A percentile compares a stretch with the other conserved stretches of the same genome.
Evolutionary conservation across 1,284 basidiomycete genomes (phyloP).

Genomic region (Apiotrichum mycotoxinovorans): DNA sequence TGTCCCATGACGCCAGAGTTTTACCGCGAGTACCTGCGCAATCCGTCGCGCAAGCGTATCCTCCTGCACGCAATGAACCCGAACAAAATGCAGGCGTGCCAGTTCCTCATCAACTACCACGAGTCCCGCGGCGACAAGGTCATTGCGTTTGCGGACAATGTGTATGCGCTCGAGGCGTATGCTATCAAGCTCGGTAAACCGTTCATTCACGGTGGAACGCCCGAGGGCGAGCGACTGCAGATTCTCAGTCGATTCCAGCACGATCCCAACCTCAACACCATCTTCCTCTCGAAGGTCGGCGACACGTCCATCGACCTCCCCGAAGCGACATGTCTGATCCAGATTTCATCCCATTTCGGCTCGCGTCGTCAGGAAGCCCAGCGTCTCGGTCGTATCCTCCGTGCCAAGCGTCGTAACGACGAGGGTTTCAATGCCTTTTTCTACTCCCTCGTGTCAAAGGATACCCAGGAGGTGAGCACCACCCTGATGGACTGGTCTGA

Average conservation of each 20-base stretch:
- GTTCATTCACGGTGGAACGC: slow-evolving; percentile 95
- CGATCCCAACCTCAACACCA: slow-evolving; percentile 93
- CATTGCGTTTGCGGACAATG: slow-evolving; percentile 99
- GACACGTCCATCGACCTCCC: slow-evolving; percentile 99
- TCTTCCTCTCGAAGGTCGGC: slow-evolving; percentile 98
- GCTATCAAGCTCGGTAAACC: slow-evolving; percentile 90
- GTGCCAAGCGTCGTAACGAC: slow-evolving; percentile 96
- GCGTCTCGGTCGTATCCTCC: slow-evolving; percentile 87
- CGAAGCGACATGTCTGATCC: slow-evolving; percentile 97
- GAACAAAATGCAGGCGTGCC: slow-evolving; percentile 97
- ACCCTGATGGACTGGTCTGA: not conserved
- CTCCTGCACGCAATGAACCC: slow-evolving; percentile 99
- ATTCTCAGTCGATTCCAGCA: slow-evolving; percentile 95
- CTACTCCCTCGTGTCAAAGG: slow-evolving; percentile 97
- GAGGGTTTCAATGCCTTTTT: slow-evolving; percentile 99
- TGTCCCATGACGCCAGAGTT: slow-evolving; percentile 99
- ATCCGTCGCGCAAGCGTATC: slow-evolving; percentile 78
- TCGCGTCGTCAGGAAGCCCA: slow-evolving; percentile 98
- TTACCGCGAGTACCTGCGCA: slow-evolving; percentile 91
- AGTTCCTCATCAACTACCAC: slow-evolving; percentile 98
- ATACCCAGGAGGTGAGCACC: slow-evolving; percentile 71
- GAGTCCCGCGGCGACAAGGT: slow-evolving; percentile 98
- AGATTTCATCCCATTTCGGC: slow-evolving; percentile 99
- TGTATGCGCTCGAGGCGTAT: slow-evolving; percentile 94
- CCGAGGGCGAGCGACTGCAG: slow-evolving; percentile 92